Conservation (phyloP, 2,329 filamentous ascomycete species). For the Zasmidium cellare region DNA sequence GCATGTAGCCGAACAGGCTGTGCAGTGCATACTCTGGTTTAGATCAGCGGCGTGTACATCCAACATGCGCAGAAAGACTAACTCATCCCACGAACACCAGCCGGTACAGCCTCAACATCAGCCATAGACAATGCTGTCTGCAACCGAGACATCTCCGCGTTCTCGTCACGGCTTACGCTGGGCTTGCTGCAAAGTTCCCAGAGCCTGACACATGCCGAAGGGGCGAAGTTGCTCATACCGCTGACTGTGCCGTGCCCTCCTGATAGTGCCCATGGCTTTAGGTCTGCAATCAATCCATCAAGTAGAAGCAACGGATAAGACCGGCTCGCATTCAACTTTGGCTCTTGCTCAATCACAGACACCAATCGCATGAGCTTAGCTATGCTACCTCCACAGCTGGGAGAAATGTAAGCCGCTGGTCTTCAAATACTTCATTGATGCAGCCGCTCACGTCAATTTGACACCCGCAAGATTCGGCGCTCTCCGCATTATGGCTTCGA, state of each 20-base stretch:
- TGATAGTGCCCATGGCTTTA: background rate
- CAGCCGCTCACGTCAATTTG: background rate
- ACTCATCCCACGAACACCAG: background rate
- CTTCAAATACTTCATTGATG: background rate
- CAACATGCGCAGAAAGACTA: background rate
- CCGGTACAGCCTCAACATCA: background rate
- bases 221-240: background rate
- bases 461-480: background rate
- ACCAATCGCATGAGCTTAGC: background rate
- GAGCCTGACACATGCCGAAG: background rate
- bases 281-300: background rate
- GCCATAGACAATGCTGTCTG: background rate
- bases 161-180: background rate
- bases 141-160: background rate
- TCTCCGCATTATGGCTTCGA: background rate
- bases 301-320: background rate
- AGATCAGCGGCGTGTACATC: background rate
- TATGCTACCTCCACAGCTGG: background rate
- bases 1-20: background rate
- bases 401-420: background rate
- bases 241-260: background rate
- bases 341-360: background rate
- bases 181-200: background rate
- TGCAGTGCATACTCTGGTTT: background rate
- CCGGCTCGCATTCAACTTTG: background rate